Evolutionary conservation across 805 yeast genomes (phyloP).

Genomic region (Nakazawaea laoshanensis): DNA sequence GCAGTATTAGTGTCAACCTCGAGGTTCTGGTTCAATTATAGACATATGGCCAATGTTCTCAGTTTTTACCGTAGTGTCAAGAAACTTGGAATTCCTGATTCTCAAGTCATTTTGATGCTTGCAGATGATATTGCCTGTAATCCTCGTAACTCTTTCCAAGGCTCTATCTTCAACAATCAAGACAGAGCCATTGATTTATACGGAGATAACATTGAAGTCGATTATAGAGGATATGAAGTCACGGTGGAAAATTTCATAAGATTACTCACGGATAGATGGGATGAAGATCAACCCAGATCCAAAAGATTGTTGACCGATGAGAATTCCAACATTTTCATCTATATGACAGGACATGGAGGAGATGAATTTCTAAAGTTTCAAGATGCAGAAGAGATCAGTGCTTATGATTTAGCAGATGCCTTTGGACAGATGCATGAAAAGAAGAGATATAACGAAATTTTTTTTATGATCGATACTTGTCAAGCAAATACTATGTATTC

Average conservation of each 20-base stretch:
- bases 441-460: conserved; percentile 87
- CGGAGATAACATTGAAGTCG: conserved; percentile 93
- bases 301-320: conserved; percentile 90
- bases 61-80: conserved; percentile 94
- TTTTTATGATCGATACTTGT: conserved; percentile 97
- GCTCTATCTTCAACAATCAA: conserved; percentile 89
- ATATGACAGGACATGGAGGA: conserved; percentile 98
- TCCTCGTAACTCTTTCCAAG: conserved; percentile 92
- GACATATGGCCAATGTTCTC: conserved; percentile 95
- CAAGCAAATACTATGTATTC: conserved; percentile 98
- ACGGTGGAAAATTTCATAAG: conserved; percentile 96
- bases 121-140: conserved; percentile 97
- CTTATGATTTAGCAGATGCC: conserved; percentile 95
- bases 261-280: conserved; percentile 91
- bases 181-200: conserved; percentile 88
- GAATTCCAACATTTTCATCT: conserved; percentile 86
- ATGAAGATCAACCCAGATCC: conserved; percentile 85
- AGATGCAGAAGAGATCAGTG: conserved; percentile 95
- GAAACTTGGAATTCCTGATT: conserved; percentile 94
- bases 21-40: conserved; percentile 95
- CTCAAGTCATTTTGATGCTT: conserved; percentile 91
- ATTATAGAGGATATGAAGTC: conserved; percentile 95
- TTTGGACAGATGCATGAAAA: conserved; percentile 96
- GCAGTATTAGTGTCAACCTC: conserved; percentile 95
- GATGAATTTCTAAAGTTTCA: conserved; percentile 95